A percentile compares a stretch with the other conserved stretches of the same genome.
Conservation (phyloP, 2,329 filamentous ascomycete species). For the Aureobasidium sp. region DNA sequence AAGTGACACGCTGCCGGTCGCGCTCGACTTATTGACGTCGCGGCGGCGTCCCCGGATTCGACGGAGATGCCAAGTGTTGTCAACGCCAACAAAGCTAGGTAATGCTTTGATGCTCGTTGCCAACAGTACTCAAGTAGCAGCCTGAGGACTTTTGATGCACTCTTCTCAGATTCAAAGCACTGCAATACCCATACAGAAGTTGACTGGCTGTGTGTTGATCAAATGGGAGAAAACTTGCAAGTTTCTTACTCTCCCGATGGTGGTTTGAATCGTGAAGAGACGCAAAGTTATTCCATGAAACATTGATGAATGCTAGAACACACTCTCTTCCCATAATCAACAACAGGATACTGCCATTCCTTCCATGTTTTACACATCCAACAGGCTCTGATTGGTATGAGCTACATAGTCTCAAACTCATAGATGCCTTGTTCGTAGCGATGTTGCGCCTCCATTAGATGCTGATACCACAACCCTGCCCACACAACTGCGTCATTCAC, state of each 20-base stretch:
- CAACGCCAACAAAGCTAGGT: background rate
- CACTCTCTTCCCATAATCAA: too few relatives aligned
- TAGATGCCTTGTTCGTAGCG: background rate
- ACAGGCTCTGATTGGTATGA: background rate
- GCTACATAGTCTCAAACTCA: background rate
- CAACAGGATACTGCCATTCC: too few relatives aligned
- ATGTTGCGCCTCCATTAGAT: background rate
- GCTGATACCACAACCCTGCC: background rate
- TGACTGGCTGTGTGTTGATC: too few relatives aligned
- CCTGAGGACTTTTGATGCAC: too few relatives aligned
- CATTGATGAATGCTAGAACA: too few relatives aligned
- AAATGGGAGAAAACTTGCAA: too few relatives aligned
- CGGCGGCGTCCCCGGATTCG: constrained; percentile 5
- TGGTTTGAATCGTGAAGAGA: too few relatives aligned
- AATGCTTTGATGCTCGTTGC: too few relatives aligned
- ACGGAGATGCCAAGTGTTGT: constrained; percentile 3
- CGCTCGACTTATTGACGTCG: constrained; percentile 5
- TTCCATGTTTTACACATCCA: background rate
- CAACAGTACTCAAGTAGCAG: too few relatives aligned
- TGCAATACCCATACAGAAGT: too few relatives aligned
- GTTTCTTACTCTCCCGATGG: too few relatives aligned
- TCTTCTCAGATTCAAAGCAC: background rate
- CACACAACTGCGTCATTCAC: background rate
- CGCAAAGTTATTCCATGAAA: too few relatives aligned
- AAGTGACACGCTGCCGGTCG: background rate